Evolutionary conservation across 768 basidiomycete species (phyloP), one percentile per base, ranked within the genome.

Genomic region (Lactarius quietus): DNA sequence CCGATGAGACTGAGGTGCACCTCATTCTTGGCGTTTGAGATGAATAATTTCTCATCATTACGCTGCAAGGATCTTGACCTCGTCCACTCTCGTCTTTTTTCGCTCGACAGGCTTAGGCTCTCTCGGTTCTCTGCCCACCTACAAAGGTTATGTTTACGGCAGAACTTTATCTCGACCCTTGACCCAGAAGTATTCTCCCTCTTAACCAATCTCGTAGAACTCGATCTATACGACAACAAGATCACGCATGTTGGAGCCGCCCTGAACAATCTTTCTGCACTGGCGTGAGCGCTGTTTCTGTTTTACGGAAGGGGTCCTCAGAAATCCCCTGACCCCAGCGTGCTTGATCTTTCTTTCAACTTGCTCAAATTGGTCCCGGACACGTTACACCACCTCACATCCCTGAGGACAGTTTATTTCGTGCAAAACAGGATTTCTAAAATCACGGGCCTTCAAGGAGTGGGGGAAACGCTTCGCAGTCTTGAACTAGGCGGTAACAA

Each of bases 221-320:
- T 98, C 64, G 97, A 99, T 77, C 71, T 98, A 67, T 99, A 98
- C 73, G 97, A 99, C 75, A 99, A 99, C 78, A 89, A 93, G 74
- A 75, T 99, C 69, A 95, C 92, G 77, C 76, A 79, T 57, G 74
- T 92, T 23, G 89, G 84, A 0, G 78, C 85, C 66, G 88, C 90
- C 0, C 71, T 98, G 60, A 81, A 87, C 65, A 79, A 79, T 38
- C 72, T 87, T 51, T 73, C 75, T 6, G 80, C 81, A 36, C 79
- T 93, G 59, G 79, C 70, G 91, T 92, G 74, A 70, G 86, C 77
- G 2, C 23, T 43, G 31, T 51, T 23, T 52, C 28, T 35, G 29
- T 29, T 35, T n/a, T 33, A 18, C 23, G 57, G 35, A 35, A 9
- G 35, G 28, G 52, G 41, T 7, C 36, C 31, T 56, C 8, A 60